Base-by-base conservation (phyloP, 106 monocot species). In the Phalaenopsis equestris region DNA sequence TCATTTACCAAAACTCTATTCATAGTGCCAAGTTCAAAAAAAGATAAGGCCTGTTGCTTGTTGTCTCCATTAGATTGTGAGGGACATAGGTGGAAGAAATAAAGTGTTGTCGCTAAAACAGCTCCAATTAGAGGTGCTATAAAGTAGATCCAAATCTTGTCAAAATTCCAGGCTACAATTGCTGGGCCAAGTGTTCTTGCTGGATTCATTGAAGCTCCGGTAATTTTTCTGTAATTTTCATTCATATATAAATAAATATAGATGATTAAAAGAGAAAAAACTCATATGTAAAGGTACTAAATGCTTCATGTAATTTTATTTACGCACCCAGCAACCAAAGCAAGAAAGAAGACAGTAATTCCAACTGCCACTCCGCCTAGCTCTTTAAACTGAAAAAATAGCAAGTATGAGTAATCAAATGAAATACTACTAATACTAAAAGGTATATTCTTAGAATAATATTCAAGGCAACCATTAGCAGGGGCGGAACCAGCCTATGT, bases 111-210 rank as follows among this genome's bases (percentile, higher is more conserved):
- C 4, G 23, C 81, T 2, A 19, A 2, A 56, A 74, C 55, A 56
- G 74, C 39, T 18, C 73, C 81, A 39, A 42, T 39, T 3, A 42
- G 9, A 8, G 73, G 73, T 55, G 55, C 23, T 38, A 74, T 55
- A 2, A 81, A n/a, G 41, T 81, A 81, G 16, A 81, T 81, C 81
- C 81, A 81, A 55, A 81, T 8, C 3, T 73, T 56, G 6, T 57
- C 15, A 17, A 81, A 74, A 18, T 72, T 81, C 5, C 16, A 3
- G 17, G 14, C 17, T 8, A 37, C 74, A 39, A 81, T 81, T 17
- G 81, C 81, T 18, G 73, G 41, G 11, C 73, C 73, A 21, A 76
- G 15, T 2, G 16, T 49, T 49, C 48, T 76, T 30, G 49, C 76
- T 42, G 76, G 76, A 45, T 76, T 76, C 76, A 76, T 23, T 8